A percentile compares a stretch with the other conserved stretches of the same genome.
Conservation (phyloP, 306 rosid species). For the Lathyrus tuberosus region DNA sequence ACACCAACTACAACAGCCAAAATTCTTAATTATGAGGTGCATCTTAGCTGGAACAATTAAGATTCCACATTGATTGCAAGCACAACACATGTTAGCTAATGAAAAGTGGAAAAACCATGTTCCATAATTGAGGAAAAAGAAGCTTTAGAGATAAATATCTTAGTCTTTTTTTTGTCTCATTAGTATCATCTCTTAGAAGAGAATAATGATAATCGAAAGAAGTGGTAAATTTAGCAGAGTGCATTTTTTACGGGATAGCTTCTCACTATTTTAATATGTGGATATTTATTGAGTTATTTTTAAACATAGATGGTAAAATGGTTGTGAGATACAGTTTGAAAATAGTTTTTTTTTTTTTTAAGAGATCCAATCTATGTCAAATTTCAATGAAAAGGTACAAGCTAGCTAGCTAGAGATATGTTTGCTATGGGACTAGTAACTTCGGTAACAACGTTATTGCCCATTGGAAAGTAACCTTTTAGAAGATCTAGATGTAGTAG, state of each 20-base stretch:
- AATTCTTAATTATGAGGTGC: slow-evolving; percentile 35
- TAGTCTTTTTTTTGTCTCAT: not conserved
- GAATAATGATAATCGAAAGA: not conserved
- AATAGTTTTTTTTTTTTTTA: too few species aligned
- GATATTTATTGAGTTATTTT: too few species aligned
- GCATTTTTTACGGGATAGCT: not conserved
- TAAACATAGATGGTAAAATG: too few species aligned
- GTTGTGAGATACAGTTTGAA: too few species aligned
- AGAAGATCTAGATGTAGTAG: not conserved
- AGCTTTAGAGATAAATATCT: slow-evolving; percentile 7
- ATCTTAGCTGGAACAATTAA: slow-evolving; percentile 40
- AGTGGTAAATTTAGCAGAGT: not conserved
- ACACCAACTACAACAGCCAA: slow-evolving; percentile 22
- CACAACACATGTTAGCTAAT: slow-evolving; percentile 38
- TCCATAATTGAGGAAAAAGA: too few species aligned
- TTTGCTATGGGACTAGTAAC: too few species aligned
- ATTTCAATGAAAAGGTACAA: too few species aligned
- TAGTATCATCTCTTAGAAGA: not conserved
- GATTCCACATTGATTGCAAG: slow-evolving; percentile 34
- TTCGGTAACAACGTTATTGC: too few species aligned
- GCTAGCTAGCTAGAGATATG: too few species aligned
- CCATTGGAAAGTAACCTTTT: too few species aligned
- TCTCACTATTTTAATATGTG: too few species aligned
- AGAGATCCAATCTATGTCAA: too few species aligned
- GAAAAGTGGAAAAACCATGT: not conserved